A percentile compares a stretch with the other conserved stretches of the same genome.
phyloP scores from a whole-genome alignment of 163 green algal genomes.

The Chlamydomonas reinhardtii region DNA sequence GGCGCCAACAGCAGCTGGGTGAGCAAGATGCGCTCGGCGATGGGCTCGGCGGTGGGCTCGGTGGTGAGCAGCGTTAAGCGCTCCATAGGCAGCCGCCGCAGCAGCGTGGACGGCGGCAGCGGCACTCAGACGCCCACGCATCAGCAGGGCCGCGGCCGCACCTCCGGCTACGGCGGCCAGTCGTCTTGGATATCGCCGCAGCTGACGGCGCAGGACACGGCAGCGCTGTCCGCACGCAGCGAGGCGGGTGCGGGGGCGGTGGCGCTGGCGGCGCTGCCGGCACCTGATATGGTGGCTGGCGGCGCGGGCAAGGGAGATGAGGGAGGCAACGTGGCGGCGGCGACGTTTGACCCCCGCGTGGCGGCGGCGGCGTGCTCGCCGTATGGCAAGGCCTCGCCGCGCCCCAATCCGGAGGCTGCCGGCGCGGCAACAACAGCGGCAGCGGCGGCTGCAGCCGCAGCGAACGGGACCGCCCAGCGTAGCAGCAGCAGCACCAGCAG shows the following conservation, averaged over 20 bases:
- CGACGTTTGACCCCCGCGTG: too few relatives aligned
- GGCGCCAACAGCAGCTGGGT: slow-evolving; percentile 30
- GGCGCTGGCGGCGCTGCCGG: too few relatives aligned
- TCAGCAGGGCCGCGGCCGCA: too few relatives aligned
- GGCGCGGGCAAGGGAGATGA: too few relatives aligned
- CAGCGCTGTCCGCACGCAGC: too few relatives aligned
- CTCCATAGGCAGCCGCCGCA: not conserved
- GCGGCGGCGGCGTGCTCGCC: too few relatives aligned
- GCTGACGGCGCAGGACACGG: too few relatives aligned
- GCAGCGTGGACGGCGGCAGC: not conserved
- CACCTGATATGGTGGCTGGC: too few relatives aligned
- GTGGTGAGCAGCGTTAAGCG: slow-evolving; percentile 2
- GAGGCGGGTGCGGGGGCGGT: too few relatives aligned
- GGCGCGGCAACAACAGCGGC: not conserved
- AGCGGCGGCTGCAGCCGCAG: not conserved
- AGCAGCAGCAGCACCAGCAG: not conserved
- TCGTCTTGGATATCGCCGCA: too few relatives aligned
- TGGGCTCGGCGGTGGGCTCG: slow-evolving; percentile 18
- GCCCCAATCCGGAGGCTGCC: not conserved
- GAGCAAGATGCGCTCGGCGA: slow-evolving; percentile 17
- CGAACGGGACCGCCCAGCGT: not conserved
- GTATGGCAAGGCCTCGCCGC: too few relatives aligned
- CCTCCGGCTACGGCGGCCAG: not conserved
- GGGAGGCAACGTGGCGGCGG: too few relatives aligned
- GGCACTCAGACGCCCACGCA: not conserved